Percentiles rank a stretch among this genome's conserved stretches.
Evolutionary conservation across 768 basidiomycete species (phyloP).

Genomic region (Phallus indusiatus): DNA sequence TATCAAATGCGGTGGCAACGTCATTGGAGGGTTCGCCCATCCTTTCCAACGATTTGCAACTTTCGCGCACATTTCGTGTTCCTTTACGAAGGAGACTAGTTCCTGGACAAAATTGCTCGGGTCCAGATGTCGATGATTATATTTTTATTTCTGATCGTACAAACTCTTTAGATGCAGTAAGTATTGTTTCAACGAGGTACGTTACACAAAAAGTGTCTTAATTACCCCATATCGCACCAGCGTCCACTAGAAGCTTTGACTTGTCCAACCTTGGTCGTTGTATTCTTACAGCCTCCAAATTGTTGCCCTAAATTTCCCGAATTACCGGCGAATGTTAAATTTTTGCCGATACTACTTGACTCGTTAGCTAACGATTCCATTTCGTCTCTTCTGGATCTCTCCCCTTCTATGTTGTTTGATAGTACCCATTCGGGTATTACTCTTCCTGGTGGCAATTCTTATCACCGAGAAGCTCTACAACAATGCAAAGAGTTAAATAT

Average conservation of each 20-base stretch:
- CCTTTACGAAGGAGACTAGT: neutral
- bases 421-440: neutral
- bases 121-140: neutral
- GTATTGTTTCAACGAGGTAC: neutral
- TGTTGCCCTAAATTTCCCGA: neutral
- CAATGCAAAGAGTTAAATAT: slow-evolving; percentile 7
- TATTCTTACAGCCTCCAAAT: slow-evolving; percentile 6
- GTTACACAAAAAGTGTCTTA: neutral
- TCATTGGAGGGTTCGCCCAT: neutral
- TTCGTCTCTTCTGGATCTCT: slow-evolving; percentile 8
- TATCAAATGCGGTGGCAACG: neutral
- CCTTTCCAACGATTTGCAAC: neutral
- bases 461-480: neutral
- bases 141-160: slow-evolving; percentile 7
- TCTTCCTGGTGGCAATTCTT: neutral
- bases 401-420: slow-evolving; percentile 8
- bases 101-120: neutral
- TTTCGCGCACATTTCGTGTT: slow-evolving; percentile 3
- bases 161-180: neutral
- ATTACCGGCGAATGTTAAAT: neutral
- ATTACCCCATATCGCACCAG: neutral
- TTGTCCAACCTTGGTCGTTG: slow-evolving; percentile 5
- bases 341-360: slow-evolving; percentile 2
- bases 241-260: neutral
- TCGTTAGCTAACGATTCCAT: slow-evolving; percentile 1